Evolutionary conservation across 2,329 filamentous ascomycete genomes (phyloP), one percentile per base, ranked within the genome.

Genomic region (Aspergillus floridensis): DNA sequence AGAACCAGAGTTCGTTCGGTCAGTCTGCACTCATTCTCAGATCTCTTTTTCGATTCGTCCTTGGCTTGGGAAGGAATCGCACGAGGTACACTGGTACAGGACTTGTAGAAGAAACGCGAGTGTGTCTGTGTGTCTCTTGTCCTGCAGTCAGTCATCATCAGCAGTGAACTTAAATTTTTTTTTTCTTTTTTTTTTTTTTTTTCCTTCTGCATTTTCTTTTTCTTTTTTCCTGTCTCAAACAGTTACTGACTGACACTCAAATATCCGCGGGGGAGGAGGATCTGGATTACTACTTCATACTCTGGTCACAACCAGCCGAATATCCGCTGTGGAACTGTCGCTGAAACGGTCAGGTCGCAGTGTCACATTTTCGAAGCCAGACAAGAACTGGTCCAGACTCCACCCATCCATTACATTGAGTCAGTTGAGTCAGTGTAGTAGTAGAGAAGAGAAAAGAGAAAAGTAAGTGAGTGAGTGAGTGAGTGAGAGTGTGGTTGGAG

Each of bases 111-210:
- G 38, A 44, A 19, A 44, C 32, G 38, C 6, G 38, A 19, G 38
- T 19, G 38, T 44, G 38, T 44, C 12, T 44, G 38, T 16, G 38
- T 44, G 38, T 44, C 14, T 44, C 14, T 41, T 41, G 38, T 44
- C n/a, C 38, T 44, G 38, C 38, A 44, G 38, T n/a, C 38, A 44
- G 38, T 44, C 38, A 44, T 44, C 6, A 44, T 44, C 38, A 44
- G 38, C 38, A 44, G 38, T 19, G 38, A 44, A 44, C 38, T 44
- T 19, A 19, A 44, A 4, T 29, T 29, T 51, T 22, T 21, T 19
- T 53, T 50, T 57, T 32, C 26, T 38, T 59, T 47, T 32, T 26
- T 51, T 14, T 51, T 14, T 52, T 41, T 55, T 11, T 53, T 49
- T 11, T 2, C 21, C 21, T 21, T 21, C 2, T 21, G 21, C 21